phyloP scores from a whole-genome alignment of 257 asterid species.

The Scutellaria baicalensis region DNA sequence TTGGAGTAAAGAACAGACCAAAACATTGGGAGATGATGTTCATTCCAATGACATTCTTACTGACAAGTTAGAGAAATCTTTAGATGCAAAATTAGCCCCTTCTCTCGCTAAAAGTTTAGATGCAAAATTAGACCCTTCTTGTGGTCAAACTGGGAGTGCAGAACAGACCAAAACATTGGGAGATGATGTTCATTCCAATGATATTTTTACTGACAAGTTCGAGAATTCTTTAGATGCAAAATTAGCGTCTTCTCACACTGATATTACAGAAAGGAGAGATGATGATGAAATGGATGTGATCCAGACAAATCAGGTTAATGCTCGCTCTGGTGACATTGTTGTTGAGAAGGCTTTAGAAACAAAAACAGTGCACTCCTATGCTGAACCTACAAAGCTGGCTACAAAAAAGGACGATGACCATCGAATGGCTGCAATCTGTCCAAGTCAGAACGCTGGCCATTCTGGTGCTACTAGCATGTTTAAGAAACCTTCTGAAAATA shows the following conservation, averaged over 20 bases:
- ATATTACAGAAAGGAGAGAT: not conserved
- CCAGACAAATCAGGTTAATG: not conserved
- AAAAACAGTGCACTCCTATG: not conserved
- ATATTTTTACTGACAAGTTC: no score
- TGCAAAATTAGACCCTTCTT: no score
- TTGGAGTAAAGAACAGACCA: not conserved
- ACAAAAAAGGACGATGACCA: not conserved
- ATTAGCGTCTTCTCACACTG: not conserved
- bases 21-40: not conserved
- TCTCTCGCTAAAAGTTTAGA: no score
- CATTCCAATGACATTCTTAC: no score
- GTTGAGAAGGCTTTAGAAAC: not conserved
- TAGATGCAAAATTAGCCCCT: no score
- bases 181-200: no score
- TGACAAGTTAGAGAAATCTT: no score
- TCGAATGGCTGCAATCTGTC: not conserved
- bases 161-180: no score
- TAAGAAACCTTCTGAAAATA: conserved; percentile 1
- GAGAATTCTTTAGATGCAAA: not conserved
- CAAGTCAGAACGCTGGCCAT: not conserved
- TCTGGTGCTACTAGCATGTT: not conserved
- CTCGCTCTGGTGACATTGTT: not conserved
- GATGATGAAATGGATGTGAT: not conserved
- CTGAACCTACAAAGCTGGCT: not conserved
- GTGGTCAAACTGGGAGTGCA: no score